Evolutionary conservation across 2,329 filamentous ascomycete genomes (phyloP).

Genomic region (Macroventuria anomochaeta): DNA sequence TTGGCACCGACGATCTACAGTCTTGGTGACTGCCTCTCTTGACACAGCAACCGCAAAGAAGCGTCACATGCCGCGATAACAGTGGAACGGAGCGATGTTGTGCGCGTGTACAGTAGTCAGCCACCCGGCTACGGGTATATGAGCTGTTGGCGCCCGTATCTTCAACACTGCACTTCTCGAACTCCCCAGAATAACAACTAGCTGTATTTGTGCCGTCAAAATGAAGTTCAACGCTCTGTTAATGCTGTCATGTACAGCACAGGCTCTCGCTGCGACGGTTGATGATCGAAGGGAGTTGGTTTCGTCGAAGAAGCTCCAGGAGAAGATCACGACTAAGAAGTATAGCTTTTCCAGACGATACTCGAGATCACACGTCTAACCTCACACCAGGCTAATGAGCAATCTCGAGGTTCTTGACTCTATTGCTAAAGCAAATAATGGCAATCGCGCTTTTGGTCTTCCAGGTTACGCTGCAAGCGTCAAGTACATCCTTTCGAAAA

Average conservation of each 20-base stretch:
- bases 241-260: constrained; percentile 33
- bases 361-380: background rate
- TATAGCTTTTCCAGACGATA: constrained; percentile 18
- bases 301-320: constrained; percentile 51
- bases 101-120: constrained; percentile 24
- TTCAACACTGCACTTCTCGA: background rate
- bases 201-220: constrained; percentile 1
- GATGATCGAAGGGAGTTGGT: constrained; percentile 24
- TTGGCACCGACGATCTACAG: constrained; percentile 35
- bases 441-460: constrained; percentile 66
- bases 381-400: constrained; percentile 56
- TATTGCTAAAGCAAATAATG: constrained; percentile 63
- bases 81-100: constrained; percentile 23
- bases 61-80: constrained; percentile 26
- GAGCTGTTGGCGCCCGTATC: constrained; percentile 10
- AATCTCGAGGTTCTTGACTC: constrained; percentile 62
- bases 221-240: constrained; percentile 40
- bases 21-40: constrained; percentile 44
- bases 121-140: constrained; percentile 23
- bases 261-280: constrained; percentile 27
- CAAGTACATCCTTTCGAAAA: constrained; percentile 62
- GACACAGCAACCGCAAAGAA: constrained; percentile 30
- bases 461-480: constrained; percentile 65
- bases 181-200: background rate
- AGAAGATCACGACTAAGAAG: constrained; percentile 50